phyloP scores from a whole-genome alignment of 768 basidiomycete species.

The Tephrocybe sp. region DNA sequence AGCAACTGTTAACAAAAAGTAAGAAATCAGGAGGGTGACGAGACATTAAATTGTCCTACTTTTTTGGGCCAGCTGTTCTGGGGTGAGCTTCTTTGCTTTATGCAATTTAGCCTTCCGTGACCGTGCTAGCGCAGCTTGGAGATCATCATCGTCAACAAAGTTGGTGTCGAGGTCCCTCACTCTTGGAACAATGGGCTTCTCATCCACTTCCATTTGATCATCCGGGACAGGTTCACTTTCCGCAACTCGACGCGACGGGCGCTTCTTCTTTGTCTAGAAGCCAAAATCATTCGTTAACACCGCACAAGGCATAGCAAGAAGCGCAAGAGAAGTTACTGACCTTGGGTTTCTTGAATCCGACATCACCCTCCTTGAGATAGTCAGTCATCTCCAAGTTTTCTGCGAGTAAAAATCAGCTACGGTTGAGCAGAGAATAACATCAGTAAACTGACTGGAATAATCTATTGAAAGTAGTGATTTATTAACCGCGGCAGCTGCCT shows the following conservation, averaged over 20 bases:
- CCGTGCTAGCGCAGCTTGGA: conserved; percentile 88
- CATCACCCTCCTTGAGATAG: conserved; percentile 87
- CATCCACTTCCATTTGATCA: conserved; percentile 78
- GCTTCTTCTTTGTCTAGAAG: conserved; percentile 88
- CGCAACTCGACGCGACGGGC: conserved; percentile 62
- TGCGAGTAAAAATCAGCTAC: conserved; percentile 27
- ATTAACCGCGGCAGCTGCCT: conserved; percentile 63
- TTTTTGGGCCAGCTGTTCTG: conserved; percentile 79
- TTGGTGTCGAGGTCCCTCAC: conserved; percentile 77
- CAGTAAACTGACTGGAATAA: conserved; percentile 71
- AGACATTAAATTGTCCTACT: conserved; percentile 42
- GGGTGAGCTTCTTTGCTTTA: conserved; percentile 71
- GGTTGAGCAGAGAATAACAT: not conserved
- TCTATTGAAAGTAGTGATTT: conserved; percentile 82
- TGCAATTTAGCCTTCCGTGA: conserved; percentile 79
- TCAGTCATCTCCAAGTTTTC: conserved; percentile 88
- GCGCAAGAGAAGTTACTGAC: conserved; percentile 32
- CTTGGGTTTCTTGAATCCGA: conserved; percentile 95
- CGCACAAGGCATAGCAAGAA: conserved; percentile 1
- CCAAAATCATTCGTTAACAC: not conserved
- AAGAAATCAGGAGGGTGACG: conserved; percentile 1
- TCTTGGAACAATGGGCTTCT: conserved; percentile 64
- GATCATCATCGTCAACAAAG: conserved; percentile 97
- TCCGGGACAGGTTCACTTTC: conserved; percentile 47
- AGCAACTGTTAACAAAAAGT: conserved; percentile 46